Evolutionary conservation across 1,284 basidiomycete genomes (phyloP), one percentile per base, ranked within the genome.

Genomic region (Ganoderma resinaceum): DNA sequence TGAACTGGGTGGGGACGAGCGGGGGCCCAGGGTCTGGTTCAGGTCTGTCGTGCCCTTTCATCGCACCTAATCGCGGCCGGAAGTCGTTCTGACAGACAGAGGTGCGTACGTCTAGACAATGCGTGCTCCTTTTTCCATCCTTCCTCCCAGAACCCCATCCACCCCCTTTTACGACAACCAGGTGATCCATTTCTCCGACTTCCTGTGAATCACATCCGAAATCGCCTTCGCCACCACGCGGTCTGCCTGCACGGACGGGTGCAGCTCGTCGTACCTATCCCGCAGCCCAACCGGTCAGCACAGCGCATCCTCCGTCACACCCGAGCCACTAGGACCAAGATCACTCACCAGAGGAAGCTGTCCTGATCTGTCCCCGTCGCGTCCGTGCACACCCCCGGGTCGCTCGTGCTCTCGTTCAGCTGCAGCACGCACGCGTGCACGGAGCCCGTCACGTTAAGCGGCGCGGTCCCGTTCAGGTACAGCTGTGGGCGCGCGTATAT

Each of bases 401-500:
- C 68, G 18, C 70, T 43, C 20, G 65, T 66, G 61, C 60, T 62
- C 59, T 65, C 67, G 60, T 57, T 55, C 26, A 35, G 33, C 23
- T 63, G 20, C 55, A 55, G 52, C 8, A 67, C 55, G 59, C 66
- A 67, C 0, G 63, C 37, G 31, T 65, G 57, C 14, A 61, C 64
- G 23, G 53, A 61, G 3, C 86, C 86, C 0, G 85, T 88, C 8
- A 84, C 82, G 71, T 89, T 88, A 55, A 85, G 78, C 7, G 87
- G 86, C 1, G 82, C 86, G 1, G 87, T 89, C 20, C 88, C 88
- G 66, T 89, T 89, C 61, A 89, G 76, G 74, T 87, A 89, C 16
- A 75, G 68, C 5, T 78, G 73, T 6, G 88, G 87, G 63, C 84
- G 76, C 18, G 79, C 73, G 67, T 80, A 80, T 77, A 89, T 88